Evolutionary conservation across 495 filamentous ascomycete genomes (phyloP).

Genomic region (Podospora pseudocomata): DNA sequence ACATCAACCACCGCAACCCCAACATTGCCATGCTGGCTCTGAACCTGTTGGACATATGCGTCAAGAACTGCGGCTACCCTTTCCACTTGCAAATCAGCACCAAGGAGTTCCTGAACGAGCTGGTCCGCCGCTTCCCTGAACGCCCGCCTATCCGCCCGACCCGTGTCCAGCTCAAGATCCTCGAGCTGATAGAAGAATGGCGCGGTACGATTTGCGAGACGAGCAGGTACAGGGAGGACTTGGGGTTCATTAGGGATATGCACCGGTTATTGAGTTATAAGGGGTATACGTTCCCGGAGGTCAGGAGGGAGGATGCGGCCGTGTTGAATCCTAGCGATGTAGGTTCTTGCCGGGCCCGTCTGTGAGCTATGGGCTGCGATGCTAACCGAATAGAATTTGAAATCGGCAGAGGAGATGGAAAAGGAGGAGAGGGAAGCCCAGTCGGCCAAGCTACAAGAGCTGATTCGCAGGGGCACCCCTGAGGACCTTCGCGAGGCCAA

Average conservation of each 20-base stretch:
- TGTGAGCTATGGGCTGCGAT: constrained; percentile 3
- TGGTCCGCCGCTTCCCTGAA: constrained; percentile 93
- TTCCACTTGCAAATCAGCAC: constrained; percentile 98
- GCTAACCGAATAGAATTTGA: constrained; percentile 63
- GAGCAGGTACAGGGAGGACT: constrained; percentile 91
- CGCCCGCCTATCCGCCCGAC: constrained; percentile 81
- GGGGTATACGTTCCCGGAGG: constrained; percentile 91
- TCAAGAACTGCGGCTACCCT: constrained; percentile 99
- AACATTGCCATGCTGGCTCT: constrained; percentile 91
- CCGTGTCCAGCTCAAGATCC: constrained; percentile 83
- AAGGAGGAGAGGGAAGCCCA: constrained; percentile 92
- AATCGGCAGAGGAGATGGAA: constrained; percentile 98
- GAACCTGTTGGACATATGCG: constrained; percentile 92
- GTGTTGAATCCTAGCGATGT: constrained; percentile 97
- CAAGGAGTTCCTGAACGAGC: constrained; percentile 98
- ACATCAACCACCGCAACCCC: constrained; percentile 92
- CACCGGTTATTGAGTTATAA: constrained; percentile 93
- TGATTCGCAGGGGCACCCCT: constrained; percentile 87
- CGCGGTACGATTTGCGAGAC: constrained; percentile 96
- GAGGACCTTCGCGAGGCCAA: constrained; percentile 95
- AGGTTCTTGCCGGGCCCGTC: constrained; percentile 34
- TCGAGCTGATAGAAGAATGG: constrained; percentile 99
- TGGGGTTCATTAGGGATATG: constrained; percentile 97
- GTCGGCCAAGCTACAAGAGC: constrained; percentile 92
- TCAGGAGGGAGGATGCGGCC: constrained; percentile 88